Evolutionary conservation across 2,329 filamentous ascomycete genomes (phyloP).

Genomic region (Periglandula ipomoeae): DNA sequence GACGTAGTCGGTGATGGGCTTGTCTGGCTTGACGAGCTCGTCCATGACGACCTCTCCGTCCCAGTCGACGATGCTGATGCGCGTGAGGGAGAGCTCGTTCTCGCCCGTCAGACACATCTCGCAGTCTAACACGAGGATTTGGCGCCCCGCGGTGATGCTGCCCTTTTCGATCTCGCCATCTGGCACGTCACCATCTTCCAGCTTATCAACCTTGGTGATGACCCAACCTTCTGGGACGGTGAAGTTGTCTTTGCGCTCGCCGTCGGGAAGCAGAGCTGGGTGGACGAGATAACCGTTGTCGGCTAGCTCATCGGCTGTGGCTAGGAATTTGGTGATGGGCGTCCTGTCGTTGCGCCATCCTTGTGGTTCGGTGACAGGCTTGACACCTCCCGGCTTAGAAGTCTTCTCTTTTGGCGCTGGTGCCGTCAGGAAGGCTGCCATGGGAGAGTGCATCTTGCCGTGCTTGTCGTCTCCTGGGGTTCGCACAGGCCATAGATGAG

Average conservation of each 20-base stretch:
- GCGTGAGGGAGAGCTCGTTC: conserved; percentile 72
- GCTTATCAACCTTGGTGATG: conserved; percentile 58
- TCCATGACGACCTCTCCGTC: conserved; percentile 74
- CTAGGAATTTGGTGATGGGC: conserved; percentile 71
- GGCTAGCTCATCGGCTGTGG: conserved; percentile 60
- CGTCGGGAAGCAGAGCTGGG: conserved; percentile 59
- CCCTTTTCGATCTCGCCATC: conserved; percentile 67
- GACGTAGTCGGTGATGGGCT: conserved; percentile 86
- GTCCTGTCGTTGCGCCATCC: conserved; percentile 68
- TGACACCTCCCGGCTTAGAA: conserved; percentile 44
- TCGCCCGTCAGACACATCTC: conserved; percentile 93
- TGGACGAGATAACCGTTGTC: conserved; percentile 83
- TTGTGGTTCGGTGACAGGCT: conserved; percentile 52
- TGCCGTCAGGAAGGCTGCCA: conserved; percentile 74
- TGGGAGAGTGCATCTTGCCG: conserved; percentile 74
- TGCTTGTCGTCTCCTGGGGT: conserved; percentile 79
- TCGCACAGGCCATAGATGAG: conserved; percentile 80
- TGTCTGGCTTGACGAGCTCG: conserved; percentile 81
- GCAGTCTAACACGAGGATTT: conserved; percentile 78
- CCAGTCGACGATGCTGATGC: conserved; percentile 83
- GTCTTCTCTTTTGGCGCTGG: conserved; percentile 60
- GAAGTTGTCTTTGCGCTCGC: conserved; percentile 44
- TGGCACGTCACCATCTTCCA: conserved; percentile 59
- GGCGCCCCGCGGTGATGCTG: conserved; percentile 73
- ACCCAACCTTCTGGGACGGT: conserved; percentile 67